phyloP scores from a whole-genome alignment of 306 rosid species.

The Alnus rubra region DNA sequence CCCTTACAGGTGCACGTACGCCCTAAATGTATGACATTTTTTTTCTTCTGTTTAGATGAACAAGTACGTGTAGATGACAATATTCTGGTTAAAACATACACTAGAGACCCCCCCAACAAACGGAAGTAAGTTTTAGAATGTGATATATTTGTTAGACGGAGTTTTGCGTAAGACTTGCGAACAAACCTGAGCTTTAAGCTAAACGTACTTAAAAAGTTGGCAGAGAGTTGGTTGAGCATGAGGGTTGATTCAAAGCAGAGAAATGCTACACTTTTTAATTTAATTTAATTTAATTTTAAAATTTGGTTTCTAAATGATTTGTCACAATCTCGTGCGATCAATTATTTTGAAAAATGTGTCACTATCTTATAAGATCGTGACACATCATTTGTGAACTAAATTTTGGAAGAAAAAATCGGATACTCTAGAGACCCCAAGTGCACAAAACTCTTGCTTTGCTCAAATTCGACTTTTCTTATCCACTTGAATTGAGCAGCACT shows the following conservation, averaged over 20 bases:
- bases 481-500: neutral
- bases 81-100: neutral
- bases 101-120: neutral
- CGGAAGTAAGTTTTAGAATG: neutral
- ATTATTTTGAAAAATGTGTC: too few relatives aligned
- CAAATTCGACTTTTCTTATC: neutral
- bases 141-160: neutral
- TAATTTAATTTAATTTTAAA: too few relatives aligned
- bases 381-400: too few relatives aligned
- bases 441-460: neutral
- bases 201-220: neutral
- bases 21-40: neutral
- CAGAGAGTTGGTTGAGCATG: too few relatives aligned
- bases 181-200: neutral
- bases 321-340: too few relatives aligned
- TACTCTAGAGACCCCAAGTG: neutral
- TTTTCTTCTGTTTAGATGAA: neutral
- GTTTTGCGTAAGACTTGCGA: neutral
- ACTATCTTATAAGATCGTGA: too few relatives aligned
- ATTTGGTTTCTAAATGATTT: too few relatives aligned
- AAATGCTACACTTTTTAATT: too few relatives aligned
- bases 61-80: neutral
- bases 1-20: constrained; percentile 65
- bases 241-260: neutral
- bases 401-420: too few relatives aligned